Percentiles rank a stretch among this genome's conserved stretches.
Conservation (phyloP, 192 early-diverging fungal genomes). For the Coemansia sp. region DNA sequence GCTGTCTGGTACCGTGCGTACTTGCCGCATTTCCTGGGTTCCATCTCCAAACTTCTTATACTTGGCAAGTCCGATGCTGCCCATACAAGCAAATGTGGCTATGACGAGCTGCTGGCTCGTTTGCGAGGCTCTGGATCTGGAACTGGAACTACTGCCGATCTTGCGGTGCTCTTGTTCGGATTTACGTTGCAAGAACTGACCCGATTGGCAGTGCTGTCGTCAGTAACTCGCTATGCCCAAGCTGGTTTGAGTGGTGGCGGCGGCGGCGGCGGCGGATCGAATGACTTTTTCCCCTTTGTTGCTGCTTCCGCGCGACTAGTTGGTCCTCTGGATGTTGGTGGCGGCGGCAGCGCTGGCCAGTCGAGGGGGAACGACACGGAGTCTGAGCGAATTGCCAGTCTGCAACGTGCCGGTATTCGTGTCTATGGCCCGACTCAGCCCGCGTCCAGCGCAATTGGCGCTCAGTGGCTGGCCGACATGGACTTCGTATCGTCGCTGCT, state of each 20-base stretch:
- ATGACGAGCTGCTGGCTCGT: not conserved
- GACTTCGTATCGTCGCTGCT: slow-evolving; percentile 7
- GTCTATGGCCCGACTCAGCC: slow-evolving; percentile 4
- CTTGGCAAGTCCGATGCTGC: not conserved
- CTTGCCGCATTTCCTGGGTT: slow-evolving; percentile 20
- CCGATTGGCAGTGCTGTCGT: not conserved
- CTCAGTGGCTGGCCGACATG: slow-evolving; percentile 5
- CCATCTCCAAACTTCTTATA: slow-evolving; percentile 16
- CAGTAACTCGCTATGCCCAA: not conserved
- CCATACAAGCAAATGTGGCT: not conserved
- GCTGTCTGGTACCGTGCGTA: slow-evolving; percentile 23
- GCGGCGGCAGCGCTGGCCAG: too few relatives aligned
- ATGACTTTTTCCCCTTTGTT: slow-evolving; percentile 5
- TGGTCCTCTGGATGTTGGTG: slow-evolving; percentile 9
- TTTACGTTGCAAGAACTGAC: slow-evolving; percentile 14
- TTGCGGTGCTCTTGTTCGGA: slow-evolving; percentile 13
- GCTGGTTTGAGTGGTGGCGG: not conserved
- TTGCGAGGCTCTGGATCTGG: not conserved
- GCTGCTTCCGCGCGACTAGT: not conserved
- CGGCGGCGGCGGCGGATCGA: not conserved
- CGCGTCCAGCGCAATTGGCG: not conserved
- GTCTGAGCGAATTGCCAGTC: slow-evolving; percentile 3
- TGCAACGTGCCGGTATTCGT: slow-evolving; percentile 2
- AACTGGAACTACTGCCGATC: not conserved
- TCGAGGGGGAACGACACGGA: too few relatives aligned